Evolutionary conservation across 176 grass and related monocot genomes (phyloP).

Genomic region (Pharus latifolius): DNA sequence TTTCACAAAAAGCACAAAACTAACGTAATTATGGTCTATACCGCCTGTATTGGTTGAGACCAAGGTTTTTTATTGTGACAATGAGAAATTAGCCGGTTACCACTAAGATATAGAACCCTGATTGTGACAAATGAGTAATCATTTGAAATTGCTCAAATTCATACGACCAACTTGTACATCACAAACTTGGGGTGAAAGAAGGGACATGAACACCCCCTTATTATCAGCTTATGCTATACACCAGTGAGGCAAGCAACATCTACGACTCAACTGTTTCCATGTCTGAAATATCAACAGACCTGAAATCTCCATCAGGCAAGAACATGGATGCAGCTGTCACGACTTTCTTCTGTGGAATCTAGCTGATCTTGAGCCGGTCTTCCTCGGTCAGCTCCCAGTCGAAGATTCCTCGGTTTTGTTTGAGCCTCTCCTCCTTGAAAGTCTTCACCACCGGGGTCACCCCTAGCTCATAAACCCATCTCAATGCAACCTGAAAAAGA

Average conservation of each 20-base stretch:
- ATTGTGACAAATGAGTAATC: no score
- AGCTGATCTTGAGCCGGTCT: conserved; percentile 31
- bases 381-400: conserved; percentile 33
- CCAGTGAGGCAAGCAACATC: background rate
- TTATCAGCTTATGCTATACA: no score
- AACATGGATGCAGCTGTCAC: background rate
- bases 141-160: no score
- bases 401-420: conserved; percentile 29
- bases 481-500: conserved; percentile 31
- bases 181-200: no score
- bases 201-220: no score
- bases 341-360: conserved; percentile 41
- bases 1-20: no score
- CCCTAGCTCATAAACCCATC: conserved; percentile 50
- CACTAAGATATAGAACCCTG: no score
- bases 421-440: conserved; percentile 40
- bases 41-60: no score
- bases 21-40: no score
- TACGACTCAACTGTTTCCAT: conserved; percentile 28
- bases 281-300: conserved; percentile 2
- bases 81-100: no score
- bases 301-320: conserved; percentile 19
- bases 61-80: no score
- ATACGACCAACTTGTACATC: no score
- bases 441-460: conserved; percentile 41